These are phyloP conservation scores for Dioscorea dumetorum DNA, from an alignment of 106 monocot species.

Conservation along the genomic window DNA sequence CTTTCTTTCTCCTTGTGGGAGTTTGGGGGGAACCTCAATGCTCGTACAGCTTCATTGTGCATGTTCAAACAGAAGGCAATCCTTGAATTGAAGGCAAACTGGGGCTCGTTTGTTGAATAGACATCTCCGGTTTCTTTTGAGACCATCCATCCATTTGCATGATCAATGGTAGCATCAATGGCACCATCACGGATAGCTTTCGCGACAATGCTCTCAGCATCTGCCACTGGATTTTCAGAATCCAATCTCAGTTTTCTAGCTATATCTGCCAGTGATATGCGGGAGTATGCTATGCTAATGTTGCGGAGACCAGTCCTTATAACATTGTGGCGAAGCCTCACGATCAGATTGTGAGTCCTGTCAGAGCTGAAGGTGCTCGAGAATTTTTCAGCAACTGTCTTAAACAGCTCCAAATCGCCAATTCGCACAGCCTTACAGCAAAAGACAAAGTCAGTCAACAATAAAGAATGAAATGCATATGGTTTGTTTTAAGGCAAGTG, in stretches of 20 bases:
- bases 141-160: conserved; percentile 87
- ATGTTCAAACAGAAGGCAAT: conserved; percentile 95
- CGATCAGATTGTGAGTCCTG: conserved; percentile 76
- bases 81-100: conserved; percentile 83
- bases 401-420: conserved; percentile 88
- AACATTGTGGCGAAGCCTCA: conserved; percentile 94
- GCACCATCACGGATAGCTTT: conserved; percentile 94
- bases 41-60: conserved; percentile 96
- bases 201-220: conserved; percentile 92
- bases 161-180: conserved; percentile 89
- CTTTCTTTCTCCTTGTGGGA: conserved; percentile 96
- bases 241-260: conserved; percentile 73
- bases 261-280: conserved; percentile 75
- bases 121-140: conserved; percentile 96
- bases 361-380: conserved; percentile 59
- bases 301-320: conserved; percentile 93
- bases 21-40: conserved; percentile 81
- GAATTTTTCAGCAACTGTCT: conserved; percentile 70
- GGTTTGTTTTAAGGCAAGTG: background rate
- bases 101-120: conserved; percentile 96
- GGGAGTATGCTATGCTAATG: conserved; percentile 90
- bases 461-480: background rate
- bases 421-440: conserved; percentile 75
- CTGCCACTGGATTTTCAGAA: conserved; percentile 71
- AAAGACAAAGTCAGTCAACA: background rate